Evolutionary conservation across 495 filamentous ascomycete genomes (phyloP), one percentile per base, ranked within the genome.

Genomic region (Penicillium antarcticum): DNA sequence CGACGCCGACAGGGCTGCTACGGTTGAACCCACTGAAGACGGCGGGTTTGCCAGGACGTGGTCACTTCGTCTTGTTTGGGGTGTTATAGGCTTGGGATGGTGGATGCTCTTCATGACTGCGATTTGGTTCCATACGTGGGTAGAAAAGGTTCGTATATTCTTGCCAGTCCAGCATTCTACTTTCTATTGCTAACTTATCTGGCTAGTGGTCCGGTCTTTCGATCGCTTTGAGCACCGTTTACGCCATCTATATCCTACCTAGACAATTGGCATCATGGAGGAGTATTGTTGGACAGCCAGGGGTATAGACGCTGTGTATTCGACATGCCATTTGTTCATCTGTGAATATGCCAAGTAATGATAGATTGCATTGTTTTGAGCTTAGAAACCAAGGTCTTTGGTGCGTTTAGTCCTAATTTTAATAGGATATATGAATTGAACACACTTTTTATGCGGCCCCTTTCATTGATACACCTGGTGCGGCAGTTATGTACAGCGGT

Each of bases 81-180:
- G 51, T n/a, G 70, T 79, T 41, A 60, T 66, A 14, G 82, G 70
- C 5, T 57, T 96, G 61, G 86, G 83, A 52, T 85, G 82, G 80
- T 97, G 91, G 87, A 97, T 97, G 92, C 67, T 97, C 68, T 76
- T 97, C 42, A 98, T 98, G 94, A 98, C 94, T 36, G 90, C 92
- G 10, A 87, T 91, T 38, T 97, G 91, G 74, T 98, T 98, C 52
- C 94, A 98, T 67, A 97, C 94, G 4, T 97, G 92, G 94, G 84
- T 92, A 63, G 94, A 98, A 73, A 97, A 97, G 86, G 89, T 90
- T 70, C 42, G 31, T 37, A 35, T 47, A 47, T 36, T 45, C 14
- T 17, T 42, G 43, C 31, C 36, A 39, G 35, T 42, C 17, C 8
- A 13, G n/a, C n/a, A 21, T 19, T 31, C 19, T 26, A n/a, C 13